Evolutionary conservation across 2,329 filamentous ascomycete species (phyloP).

Genomic region (Metarhizium anisopliae): DNA sequence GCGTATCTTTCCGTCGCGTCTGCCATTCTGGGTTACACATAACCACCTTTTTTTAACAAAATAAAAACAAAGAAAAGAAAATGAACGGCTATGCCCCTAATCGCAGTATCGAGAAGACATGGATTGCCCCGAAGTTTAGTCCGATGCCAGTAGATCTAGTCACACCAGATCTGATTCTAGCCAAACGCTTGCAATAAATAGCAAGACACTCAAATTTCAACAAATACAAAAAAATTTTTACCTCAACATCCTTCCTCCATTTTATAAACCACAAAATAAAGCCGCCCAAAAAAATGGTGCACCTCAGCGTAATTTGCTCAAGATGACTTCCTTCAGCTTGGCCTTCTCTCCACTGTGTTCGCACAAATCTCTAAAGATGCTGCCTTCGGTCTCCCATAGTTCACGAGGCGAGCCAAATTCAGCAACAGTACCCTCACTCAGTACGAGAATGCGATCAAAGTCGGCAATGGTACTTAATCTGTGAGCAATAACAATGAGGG

Average conservation of each 20-base stretch:
- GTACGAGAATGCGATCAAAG: constrained; percentile 65
- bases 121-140: neutral
- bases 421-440: constrained; percentile 57
- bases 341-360: constrained; percentile 51
- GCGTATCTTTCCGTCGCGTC: no score
- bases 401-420: constrained; percentile 59
- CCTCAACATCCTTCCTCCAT: neutral
- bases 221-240: neutral
- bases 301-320: constrained; percentile 9
- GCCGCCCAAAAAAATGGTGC: neutral
- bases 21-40: neutral
- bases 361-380: constrained; percentile 55
- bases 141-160: neutral
- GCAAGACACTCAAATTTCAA: neutral
- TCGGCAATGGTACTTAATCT: constrained; percentile 68
- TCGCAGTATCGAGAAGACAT: neutral
- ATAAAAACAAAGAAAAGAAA: neutral
- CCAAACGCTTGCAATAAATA: neutral
- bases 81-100: neutral
- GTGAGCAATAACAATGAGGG: constrained; percentile 67
- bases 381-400: constrained; percentile 44
- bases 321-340: constrained; percentile 38
- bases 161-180: neutral
- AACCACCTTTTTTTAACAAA: neutral
- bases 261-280: neutral